These are phyloP conservation scores for Carex parvula DNA, from an alignment of 176 grass and related monocot species.

Conservation along the genomic window DNA sequence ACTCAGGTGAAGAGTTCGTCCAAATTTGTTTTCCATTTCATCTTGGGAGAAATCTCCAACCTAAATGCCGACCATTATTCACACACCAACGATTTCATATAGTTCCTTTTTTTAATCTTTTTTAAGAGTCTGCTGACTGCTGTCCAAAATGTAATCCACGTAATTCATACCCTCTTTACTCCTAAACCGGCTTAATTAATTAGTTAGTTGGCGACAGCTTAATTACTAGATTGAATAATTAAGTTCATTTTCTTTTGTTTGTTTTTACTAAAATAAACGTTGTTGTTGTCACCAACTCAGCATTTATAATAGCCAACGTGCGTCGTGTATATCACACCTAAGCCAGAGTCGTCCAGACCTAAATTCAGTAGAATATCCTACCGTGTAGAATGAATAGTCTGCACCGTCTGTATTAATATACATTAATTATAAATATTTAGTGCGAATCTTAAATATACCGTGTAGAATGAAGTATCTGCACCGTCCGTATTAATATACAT, in stretches of 20 bases:
- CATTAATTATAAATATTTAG: too few relatives aligned
- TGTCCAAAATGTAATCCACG: not conserved
- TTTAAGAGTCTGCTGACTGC: not conserved
- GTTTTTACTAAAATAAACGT: not conserved
- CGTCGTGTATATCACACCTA: not conserved
- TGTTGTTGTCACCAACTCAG: not conserved
- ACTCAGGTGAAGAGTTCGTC: not conserved
- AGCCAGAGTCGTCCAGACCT: too few relatives aligned
- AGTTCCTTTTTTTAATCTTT: not conserved
- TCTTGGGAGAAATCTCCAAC: too few relatives aligned
- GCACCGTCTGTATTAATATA: too few relatives aligned
- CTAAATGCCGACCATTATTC: not conserved
- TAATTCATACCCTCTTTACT: not conserved
- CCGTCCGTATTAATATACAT: too few relatives aligned
- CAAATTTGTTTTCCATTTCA: not conserved
- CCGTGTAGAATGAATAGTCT: too few relatives aligned
- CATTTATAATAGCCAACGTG: not conserved
- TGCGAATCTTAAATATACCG: too few relatives aligned
- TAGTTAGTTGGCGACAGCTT: not conserved
- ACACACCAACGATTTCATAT: too few relatives aligned
- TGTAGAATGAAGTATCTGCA: too few relatives aligned
- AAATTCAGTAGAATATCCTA: too few relatives aligned
- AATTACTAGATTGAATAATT: not conserved
- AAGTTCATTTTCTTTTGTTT: not conserved
- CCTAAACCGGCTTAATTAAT: not conserved